phyloP scores from a whole-genome alignment of 805 yeast species.

The Nakazawaea populi region DNA sequence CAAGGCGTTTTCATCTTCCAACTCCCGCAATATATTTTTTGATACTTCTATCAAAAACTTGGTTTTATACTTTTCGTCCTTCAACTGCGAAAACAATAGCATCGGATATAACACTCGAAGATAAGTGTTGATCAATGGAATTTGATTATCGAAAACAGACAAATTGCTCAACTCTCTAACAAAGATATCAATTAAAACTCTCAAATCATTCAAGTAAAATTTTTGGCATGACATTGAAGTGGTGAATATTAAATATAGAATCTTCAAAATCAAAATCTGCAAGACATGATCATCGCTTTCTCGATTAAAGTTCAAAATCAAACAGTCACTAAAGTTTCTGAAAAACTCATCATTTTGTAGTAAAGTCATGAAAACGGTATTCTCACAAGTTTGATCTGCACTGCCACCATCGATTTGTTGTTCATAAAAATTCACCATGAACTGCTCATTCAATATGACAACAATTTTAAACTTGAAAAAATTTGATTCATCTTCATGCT shows the following conservation, averaged over 20 bases:
- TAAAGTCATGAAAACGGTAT: slow-evolving; percentile 54
- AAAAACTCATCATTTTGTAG: slow-evolving; percentile 35
- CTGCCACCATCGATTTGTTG: slow-evolving; percentile 11
- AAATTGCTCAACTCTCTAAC: slow-evolving; percentile 73
- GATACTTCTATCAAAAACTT: slow-evolving; percentile 48
- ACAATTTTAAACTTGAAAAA: slow-evolving; percentile 66
- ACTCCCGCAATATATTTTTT: slow-evolving; percentile 32
- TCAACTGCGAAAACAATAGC: slow-evolving; percentile 57
- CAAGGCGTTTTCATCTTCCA: slow-evolving; percentile 5
- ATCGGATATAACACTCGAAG: slow-evolving; percentile 71
- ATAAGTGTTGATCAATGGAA: slow-evolving; percentile 59
- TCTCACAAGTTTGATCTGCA: slow-evolving; percentile 16
- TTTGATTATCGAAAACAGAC: slow-evolving; percentile 46
- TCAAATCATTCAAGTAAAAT: slow-evolving; percentile 78
- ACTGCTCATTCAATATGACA: slow-evolving; percentile 81
- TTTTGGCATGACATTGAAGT: slow-evolving; percentile 57
- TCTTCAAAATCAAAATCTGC: slow-evolving; percentile 73
- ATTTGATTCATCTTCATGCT: slow-evolving; percentile 51
- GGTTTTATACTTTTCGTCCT: slow-evolving; percentile 50
- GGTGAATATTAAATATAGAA: slow-evolving; percentile 69
- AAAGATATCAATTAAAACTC: slow-evolving; percentile 77
- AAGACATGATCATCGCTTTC: slow-evolving; percentile 57
- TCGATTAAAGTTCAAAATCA: slow-evolving; percentile 74
- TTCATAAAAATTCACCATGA: slow-evolving; percentile 53
- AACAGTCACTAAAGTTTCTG: slow-evolving; percentile 56